Conservation (phyloP, 352 stramenopile species). For the Globisporangium lucens region DNA sequence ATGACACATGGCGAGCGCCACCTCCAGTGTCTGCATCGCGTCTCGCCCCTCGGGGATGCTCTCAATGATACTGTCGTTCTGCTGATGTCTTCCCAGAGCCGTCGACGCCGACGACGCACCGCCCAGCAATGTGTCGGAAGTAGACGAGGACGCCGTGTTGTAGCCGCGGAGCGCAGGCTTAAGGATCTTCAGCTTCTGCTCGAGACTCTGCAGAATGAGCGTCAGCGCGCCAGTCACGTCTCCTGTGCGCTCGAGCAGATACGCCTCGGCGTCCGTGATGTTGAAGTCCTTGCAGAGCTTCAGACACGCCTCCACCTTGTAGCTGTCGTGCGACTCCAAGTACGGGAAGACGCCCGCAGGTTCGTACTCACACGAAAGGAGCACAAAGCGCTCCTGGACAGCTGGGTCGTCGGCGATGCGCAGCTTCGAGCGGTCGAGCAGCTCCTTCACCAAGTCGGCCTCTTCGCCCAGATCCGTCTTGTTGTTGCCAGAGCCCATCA, state of each 20-base stretch:
- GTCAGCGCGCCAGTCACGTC: constrained; percentile 92
- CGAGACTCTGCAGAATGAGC: constrained; percentile 91
- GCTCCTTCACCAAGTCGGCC: constrained; percentile 71
- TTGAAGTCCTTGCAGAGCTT: constrained; percentile 82
- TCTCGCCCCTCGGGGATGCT: constrained; percentile 71
- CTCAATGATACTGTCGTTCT: constrained; percentile 83
- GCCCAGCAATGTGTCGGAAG: constrained; percentile 32
- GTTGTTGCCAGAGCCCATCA: constrained; percentile 55
- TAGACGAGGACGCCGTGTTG: constrained; percentile 45
- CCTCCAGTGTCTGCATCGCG: constrained; percentile 88
- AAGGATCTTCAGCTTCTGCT: constrained; percentile 91
- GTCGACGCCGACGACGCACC: constrained; percentile 18
- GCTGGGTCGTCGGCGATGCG: constrained; percentile 76
- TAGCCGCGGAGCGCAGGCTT: constrained; percentile 82
- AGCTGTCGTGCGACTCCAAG: constrained; percentile 82
- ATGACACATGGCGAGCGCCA: constrained; percentile 92
- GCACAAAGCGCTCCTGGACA: constrained; percentile 83
- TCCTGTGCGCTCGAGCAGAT: constrained; percentile 91
- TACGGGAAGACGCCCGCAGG: constrained; percentile 75
- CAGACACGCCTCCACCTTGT: constrained; percentile 83
- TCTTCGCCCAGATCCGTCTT: constrained; percentile 63
- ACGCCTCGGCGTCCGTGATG: constrained; percentile 88
- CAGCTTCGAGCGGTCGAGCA: constrained; percentile 79
- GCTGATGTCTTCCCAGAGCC: constrained; percentile 29
- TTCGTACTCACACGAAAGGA: constrained; percentile 76